A percentile compares a stretch with the other conserved stretches of the same genome.
These are phyloP conservation scores for Hypholoma fasciculare DNA, from an alignment of 768 basidiomycete genomes.

Conservation along the genomic window DNA sequence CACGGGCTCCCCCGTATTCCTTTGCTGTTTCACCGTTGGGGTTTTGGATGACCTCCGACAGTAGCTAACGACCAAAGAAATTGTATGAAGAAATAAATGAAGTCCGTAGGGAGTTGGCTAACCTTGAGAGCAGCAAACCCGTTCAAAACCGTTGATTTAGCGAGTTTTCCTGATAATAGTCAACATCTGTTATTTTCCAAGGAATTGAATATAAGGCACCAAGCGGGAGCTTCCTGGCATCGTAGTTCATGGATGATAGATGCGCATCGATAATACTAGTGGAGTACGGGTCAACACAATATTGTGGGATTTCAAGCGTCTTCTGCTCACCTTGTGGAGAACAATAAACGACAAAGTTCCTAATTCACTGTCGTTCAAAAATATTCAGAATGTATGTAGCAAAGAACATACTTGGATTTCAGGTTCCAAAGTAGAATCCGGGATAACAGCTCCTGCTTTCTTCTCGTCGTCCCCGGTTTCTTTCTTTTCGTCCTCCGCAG, in stretches of 20 bases:
- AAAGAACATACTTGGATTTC: constrained; percentile 7
- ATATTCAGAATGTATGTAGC: background rate
- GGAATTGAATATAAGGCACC: background rate
- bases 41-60: constrained; percentile 8
- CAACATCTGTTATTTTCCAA: background rate
- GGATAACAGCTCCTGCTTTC: background rate
- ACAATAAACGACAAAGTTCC: constrained; percentile 6
- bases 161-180: constrained; percentile 8
- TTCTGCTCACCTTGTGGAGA: background rate
- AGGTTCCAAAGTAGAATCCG: background rate
- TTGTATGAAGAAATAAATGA: background rate
- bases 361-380: background rate
- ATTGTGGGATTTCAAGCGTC: background rate
- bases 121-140: constrained; percentile 13
- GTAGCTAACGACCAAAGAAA: background rate
- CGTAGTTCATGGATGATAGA: constrained; percentile 14
- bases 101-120: background rate
- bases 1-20: constrained; percentile 1
- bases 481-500: background rate
- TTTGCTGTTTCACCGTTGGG: constrained; percentile 1
- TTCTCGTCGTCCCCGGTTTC: background rate
- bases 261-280: constrained; percentile 10
- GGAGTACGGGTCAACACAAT: background rate
- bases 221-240: constrained; percentile 8
- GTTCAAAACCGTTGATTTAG: constrained; percentile 10